These are phyloP conservation scores for Sugiyamaella valdiviana DNA, from an alignment of 805 yeast genomes.

Conservation along the genomic window DNA sequence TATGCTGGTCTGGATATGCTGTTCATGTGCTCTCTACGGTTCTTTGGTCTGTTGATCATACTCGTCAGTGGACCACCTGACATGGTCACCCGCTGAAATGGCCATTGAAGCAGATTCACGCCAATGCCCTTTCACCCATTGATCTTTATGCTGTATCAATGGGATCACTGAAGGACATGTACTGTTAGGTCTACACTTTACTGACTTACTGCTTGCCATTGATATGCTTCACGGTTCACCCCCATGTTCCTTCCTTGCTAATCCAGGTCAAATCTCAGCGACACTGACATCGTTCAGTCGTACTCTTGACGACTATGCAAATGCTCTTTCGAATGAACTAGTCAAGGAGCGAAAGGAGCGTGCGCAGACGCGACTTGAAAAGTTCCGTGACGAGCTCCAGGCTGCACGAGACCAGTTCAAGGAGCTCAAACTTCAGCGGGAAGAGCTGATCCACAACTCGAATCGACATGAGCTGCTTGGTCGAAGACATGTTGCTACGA, in stretches of 20 bases:
- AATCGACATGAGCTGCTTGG: conserved; percentile 52
- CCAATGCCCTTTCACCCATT: too few species aligned
- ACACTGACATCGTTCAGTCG: conserved; percentile 68
- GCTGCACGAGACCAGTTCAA: conserved; percentile 48
- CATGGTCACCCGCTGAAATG: too few species aligned
- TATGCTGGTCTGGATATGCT: too few species aligned
- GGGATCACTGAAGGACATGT: too few species aligned
- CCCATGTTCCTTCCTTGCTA: neutral
- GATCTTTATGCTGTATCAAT: neutral
- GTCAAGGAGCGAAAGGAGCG: conserved; percentile 49
- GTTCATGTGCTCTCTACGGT: too few species aligned
- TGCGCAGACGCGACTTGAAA: conserved; percentile 53
- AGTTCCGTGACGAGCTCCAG: conserved; percentile 41
- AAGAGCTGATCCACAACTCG: conserved; percentile 42
- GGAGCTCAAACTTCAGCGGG: conserved; percentile 50
- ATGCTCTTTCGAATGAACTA: conserved; percentile 52
- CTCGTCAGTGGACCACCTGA: too few species aligned
- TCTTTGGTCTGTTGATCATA: too few species aligned
- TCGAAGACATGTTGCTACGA: conserved; percentile 33
- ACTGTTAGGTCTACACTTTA: too few species aligned
- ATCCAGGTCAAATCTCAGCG: conserved; percentile 60
- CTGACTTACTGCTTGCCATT: too few species aligned
- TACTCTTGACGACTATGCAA: conserved; percentile 65
- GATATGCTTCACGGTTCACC: too few species aligned
- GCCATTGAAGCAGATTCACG: too few species aligned